Evolutionary conservation across 371 early-diverging fungal species (phyloP), one percentile per base, ranked within the genome.

Genomic region (Mucor saturninus): DNA sequence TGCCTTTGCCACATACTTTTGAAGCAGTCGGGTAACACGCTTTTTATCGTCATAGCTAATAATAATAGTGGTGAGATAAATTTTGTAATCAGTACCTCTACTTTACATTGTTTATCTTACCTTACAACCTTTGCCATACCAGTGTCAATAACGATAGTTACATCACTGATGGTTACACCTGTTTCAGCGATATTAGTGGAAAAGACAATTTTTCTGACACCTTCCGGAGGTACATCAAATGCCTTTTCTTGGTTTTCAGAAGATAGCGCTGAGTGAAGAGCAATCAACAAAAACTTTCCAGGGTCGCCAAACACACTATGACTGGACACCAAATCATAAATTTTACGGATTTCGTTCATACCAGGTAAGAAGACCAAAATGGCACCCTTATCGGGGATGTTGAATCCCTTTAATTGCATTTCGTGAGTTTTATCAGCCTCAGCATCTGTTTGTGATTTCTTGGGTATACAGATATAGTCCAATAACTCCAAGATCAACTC

Each of bases 111-210:
- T 42, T 0, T 43, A 3, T 21, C 46, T 46, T 76, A 89, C 76
- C 80, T 80, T 15, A 90, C 79, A 42, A 90, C 88, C 59, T 95
- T 98, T 4, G 91, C 87, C 75, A 92, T 86, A 15, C 98, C 99
- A 1, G 91, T 81, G 73, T 99, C 99, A 56, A 99, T 89, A 0
- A 99, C 99, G 57, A 91, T 87, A 0, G 93, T 94, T 11, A 97
- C 90, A 71, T 95, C 96, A 8, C 95, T 95, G 40, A 99, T 97
- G 8, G 99, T 99, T 26, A 99, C 86, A 63, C 91, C 91, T 0
- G 98, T 98, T 70, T 98, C 98, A 1, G 97, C 94, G 75, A 98
- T 94, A 61, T 97, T 96, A 21, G 97, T 98, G 4, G 93, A 79
- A 51, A 98, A 72, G 14, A 98, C 93, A 55, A 95, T 87, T 73